Percentiles rank a stretch among this genome's conserved stretches.
These are phyloP conservation scores for Vitis amurensis DNA, from an alignment of 164 flowering plant genomes.

Conservation along the genomic window DNA sequence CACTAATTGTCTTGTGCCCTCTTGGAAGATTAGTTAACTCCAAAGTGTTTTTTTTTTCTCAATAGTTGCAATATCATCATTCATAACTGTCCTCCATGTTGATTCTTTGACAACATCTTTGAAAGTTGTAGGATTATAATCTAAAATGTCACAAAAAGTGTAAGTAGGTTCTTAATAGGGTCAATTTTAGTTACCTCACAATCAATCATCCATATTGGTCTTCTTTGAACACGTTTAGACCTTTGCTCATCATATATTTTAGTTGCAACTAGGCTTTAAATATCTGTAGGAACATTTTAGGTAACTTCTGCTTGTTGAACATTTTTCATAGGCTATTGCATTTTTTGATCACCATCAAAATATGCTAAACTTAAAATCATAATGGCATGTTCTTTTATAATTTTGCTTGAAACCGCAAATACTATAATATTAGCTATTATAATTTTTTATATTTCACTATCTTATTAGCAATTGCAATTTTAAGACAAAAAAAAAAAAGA, in stretches of 20 bases:
- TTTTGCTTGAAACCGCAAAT: too few species aligned
- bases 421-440: too few species aligned
- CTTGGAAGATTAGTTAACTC: background rate
- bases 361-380: too few species aligned
- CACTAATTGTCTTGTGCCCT: background rate
- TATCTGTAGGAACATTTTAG: too few species aligned
- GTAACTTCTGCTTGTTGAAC: background rate
- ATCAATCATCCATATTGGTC: background rate
- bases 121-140: background rate
- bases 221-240: background rate
- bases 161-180: background rate
- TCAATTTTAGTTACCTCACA: background rate
- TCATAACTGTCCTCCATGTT: background rate
- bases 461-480: too few species aligned
- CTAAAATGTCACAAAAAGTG: background rate
- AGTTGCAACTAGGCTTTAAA: too few species aligned
- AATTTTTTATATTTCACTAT: too few species aligned
- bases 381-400: too few species aligned
- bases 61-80: background rate
- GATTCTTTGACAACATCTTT: background rate
- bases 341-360: background rate
- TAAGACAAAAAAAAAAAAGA: too few species aligned
- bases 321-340: background rate
- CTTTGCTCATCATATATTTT: too few species aligned
- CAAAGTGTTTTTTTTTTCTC: background rate